Base-by-base conservation (phyloP, 495 filamentous ascomycete genomes). In the Neurospora tetraspora region DNA sequence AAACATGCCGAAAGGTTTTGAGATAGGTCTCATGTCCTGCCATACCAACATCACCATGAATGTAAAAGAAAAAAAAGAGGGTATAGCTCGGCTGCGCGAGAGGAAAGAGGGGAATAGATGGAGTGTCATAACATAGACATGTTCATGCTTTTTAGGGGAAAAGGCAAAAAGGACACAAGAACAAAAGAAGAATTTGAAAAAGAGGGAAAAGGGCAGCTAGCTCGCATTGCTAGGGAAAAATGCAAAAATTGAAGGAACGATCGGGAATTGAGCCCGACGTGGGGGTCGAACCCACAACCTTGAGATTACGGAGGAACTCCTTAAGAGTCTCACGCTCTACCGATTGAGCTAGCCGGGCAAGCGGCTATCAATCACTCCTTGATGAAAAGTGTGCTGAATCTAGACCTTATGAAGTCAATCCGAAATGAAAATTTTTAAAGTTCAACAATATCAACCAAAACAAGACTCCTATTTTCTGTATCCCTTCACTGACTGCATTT, bases 291-390 rank as follows among this genome's bases (percentile, higher is more conserved):
- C 53, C 53, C 53, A 61, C 53, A 61, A 61, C 53, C 53, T 61
- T 61, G 53, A 61, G 53, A 61, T 61, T 61, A 61, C 53, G 53
- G 53, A 61, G 53, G 53, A 61, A 61, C 53, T 34, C 53, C 53
- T 89, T 89, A 90, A 90, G 88, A 90, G 88, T 89, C 88, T 88
- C 85, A 89, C 88, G 88, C 88, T 89, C 88, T 89, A 88, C 88
- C 88, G 88, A 90, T 89, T 90, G 88, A 90, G 88, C 87, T 89
- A 90, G 38, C 68, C 68, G 68, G 68, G 68, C 34, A 69, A 39
- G 68, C 38, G 68, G 68, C 68, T 69, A 69, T 61, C 53, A 61
- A 61, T 61, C 53, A 61, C 53, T 61, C 53, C 53, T 61, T 61
- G 14, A 16, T 61, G 27, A 8, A 9, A 47, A 9, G 7, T 0